Evolutionary conservation across 2,329 filamentous ascomycete species (phyloP).

Genomic region (Penicillium sp.): DNA sequence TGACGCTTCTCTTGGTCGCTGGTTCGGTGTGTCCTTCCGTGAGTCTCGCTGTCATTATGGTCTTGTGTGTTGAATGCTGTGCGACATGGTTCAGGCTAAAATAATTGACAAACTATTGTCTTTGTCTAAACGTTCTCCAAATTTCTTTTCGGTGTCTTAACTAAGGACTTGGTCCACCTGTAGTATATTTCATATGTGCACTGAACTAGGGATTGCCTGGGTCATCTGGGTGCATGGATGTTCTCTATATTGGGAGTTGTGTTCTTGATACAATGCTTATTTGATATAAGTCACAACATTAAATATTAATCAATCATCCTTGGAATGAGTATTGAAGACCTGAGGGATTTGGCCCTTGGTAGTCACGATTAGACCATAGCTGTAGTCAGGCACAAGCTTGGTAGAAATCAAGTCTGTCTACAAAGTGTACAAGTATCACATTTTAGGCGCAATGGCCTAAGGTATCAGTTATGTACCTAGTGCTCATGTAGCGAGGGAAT

Average conservation of each 20-base stretch:
- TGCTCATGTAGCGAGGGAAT: not conserved
- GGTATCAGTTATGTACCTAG: too few relatives aligned
- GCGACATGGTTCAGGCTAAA: conserved; percentile 5
- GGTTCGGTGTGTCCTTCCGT: not conserved
- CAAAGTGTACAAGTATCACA: not conserved
- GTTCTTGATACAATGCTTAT: not conserved
- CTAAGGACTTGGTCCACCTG: not conserved
- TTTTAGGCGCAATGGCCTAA: too few relatives aligned
- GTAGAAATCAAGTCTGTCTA: not conserved
- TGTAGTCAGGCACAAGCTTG: not conserved
- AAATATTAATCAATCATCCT: too few relatives aligned
- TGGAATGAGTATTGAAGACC: too few relatives aligned
- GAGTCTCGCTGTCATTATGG: not conserved
- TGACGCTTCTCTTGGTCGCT: not conserved
- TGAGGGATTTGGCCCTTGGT: too few relatives aligned
- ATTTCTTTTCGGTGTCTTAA: not conserved
- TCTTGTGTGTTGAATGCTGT: conserved; percentile 7
- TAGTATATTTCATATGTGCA: not conserved
- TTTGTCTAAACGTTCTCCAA: conserved; percentile 7
- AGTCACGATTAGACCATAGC: not conserved
- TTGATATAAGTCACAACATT: not conserved
- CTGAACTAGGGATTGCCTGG: not conserved
- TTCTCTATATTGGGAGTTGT: not conserved
- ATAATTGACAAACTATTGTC: conserved; percentile 19
- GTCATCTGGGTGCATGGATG: not conserved